phyloP scores from a whole-genome alignment of 306 rosid species.

The Crotalaria pallida region DNA sequence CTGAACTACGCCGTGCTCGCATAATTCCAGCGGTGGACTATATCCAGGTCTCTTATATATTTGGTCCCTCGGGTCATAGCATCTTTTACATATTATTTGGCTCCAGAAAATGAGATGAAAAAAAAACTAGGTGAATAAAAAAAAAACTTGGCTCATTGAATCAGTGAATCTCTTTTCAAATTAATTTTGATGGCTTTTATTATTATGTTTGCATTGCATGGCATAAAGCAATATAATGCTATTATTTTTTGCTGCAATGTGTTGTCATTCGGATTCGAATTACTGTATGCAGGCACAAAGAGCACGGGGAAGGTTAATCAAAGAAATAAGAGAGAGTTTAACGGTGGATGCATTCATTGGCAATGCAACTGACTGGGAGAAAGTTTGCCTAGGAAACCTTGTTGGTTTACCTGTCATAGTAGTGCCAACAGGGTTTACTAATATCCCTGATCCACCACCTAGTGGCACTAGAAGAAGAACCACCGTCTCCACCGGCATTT shows the following conservation, averaged over 20 bases:
- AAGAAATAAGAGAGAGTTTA: conserved; percentile 52
- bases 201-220: not conserved
- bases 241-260: not conserved
- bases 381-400: conserved; percentile 70
- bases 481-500: conserved; percentile 51
- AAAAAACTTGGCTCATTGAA: not conserved
- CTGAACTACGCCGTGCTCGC: conserved; percentile 53
- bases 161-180: not conserved
- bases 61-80: too few species aligned
- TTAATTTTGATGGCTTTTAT: not conserved
- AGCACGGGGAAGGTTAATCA: conserved; percentile 56
- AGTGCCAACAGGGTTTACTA: conserved; percentile 54
- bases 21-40: conserved; percentile 64
- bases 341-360: conserved; percentile 65
- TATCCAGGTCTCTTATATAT: conserved; percentile 45
- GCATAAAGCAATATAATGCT: not conserved
- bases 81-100: too few species aligned
- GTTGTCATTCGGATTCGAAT: not conserved
- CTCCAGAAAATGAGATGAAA: not conserved
- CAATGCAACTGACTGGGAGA: conserved; percentile 78
- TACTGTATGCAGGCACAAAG: conserved; percentile 53
- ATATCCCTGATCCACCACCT: conserved; percentile 42
- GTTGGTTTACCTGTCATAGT: conserved; percentile 66
- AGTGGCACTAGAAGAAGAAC: conserved; percentile 35
- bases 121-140: not conserved